Evolutionary conservation across 164 flowering plant genomes (phyloP), one percentile per base, ranked within the genome.

Genomic region (Vitis labrusca): DNA sequence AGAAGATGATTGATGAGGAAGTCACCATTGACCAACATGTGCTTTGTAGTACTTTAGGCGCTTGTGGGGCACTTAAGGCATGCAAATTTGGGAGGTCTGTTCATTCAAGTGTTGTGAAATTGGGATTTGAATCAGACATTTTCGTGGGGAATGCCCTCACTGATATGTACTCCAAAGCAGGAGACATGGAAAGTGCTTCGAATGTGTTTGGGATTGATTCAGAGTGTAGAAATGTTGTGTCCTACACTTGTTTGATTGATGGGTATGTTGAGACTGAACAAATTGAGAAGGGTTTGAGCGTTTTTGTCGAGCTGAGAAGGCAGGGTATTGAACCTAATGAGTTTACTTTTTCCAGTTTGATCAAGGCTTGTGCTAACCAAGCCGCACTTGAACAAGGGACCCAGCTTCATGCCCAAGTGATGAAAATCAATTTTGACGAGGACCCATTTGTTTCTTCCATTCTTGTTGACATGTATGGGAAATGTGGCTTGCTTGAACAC

Each of bases 391-490:
- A 79, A 65, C 85, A 79, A 58, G 89, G 89, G 48, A 50, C 19
- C 44, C 82, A 78, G 55, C 66, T 89, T 63, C 91, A 89, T 78
- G 89, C 84, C 49, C 85, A 76, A 76, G 84, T 74, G 67, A 64
- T 82, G 48, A 83, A 79, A 70, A 51, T 72, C 27, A 70, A 60
- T 64, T 69, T 76, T 30, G 76, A 69, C 3, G 56, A 64, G 2
- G 86, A 89, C 67, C 72, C 77, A 11, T 81, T 76, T 79, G 84
- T 84, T 63, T 77, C 74, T 64, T 74, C 84, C 2, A 16, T 68
- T 66, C 81, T 89, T 14, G 77, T 89, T 64, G 86, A 85, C 61
- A 85, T 86, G 90, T 88, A 88, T 64, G 86, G 87, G 54, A 88
- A 86, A 77, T 85, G 82, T 29, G 90, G 88, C 1, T 64, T 78